Evolutionary conservation across 352 stramenopile genomes (phyloP).

Genomic region (Phytophthora europaea): DNA sequence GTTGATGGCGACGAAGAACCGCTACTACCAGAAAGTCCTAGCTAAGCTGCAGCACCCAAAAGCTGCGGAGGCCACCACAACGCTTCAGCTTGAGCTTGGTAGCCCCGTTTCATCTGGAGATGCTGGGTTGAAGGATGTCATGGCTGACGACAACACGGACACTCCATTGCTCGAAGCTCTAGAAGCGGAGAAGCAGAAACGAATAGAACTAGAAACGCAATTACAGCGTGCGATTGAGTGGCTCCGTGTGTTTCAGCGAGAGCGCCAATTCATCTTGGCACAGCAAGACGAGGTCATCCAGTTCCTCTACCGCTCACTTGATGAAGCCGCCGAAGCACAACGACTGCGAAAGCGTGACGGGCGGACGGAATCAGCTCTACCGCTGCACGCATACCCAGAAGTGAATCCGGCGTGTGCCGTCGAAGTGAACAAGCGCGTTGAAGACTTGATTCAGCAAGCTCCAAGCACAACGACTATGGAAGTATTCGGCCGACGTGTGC

Average conservation of each 20-base stretch:
- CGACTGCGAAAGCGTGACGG: neutral
- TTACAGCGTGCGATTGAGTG: slow-evolving; percentile 54
- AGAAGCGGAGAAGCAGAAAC: slow-evolving; percentile 20
- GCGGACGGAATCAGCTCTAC: slow-evolving; percentile 3
- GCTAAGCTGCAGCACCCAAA: slow-evolving; percentile 53
- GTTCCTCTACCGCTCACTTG: slow-evolving; percentile 58
- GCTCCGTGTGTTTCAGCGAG: slow-evolving; percentile 59
- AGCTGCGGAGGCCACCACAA: neutral
- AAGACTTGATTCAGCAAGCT: slow-evolving; percentile 28
- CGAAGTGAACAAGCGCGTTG: slow-evolving; percentile 21
- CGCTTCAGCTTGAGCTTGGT: slow-evolving; percentile 19
- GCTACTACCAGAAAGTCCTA: slow-evolving; percentile 79
- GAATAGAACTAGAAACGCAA: slow-evolving; percentile 39
- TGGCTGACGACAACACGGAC: neutral
- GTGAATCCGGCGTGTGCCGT: neutral
- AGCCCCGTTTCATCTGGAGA: neutral
- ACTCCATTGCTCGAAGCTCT: neutral
- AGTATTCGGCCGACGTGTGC: slow-evolving; percentile 38
- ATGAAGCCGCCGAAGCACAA: slow-evolving; percentile 39
- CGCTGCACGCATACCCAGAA: neutral
- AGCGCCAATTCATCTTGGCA: slow-evolving; percentile 67
- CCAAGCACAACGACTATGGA: slow-evolving; percentile 52
- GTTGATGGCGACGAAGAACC: slow-evolving; percentile 70
- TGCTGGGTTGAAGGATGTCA: slow-evolving; percentile 7
- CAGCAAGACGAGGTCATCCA: slow-evolving; percentile 76